Percentiles rank a stretch among this genome's conserved stretches.
Conservation (phyloP, 306 rosid genomes). For the Gynostemma pentaphyllum region DNA sequence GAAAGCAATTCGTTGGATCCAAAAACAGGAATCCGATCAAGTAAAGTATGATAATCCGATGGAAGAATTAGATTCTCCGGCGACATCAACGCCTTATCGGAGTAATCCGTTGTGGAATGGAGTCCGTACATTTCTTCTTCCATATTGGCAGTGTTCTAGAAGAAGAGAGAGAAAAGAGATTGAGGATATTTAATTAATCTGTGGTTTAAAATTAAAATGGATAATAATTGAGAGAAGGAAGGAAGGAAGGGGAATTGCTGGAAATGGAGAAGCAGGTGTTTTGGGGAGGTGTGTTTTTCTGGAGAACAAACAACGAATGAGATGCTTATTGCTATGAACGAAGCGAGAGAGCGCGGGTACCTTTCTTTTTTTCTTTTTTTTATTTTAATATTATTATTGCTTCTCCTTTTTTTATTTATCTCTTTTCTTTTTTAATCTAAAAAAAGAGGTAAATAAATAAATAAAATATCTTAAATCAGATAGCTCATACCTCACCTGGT, state of each 20-base stretch:
- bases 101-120: constrained; percentile 44
- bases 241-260: constrained; percentile 13
- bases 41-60: constrained; percentile 46
- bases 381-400: neutral
- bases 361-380: neutral
- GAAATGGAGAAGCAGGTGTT: constrained; percentile 13
- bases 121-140: constrained; percentile 83
- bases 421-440: neutral
- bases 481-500: no score
- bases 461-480: no score
- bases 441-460: no score
- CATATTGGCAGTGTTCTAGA: constrained; percentile 24
- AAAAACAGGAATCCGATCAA: constrained; percentile 51
- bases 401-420: neutral
- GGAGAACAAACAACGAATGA: constrained; percentile 7
- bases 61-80: constrained; percentile 87
- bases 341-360: neutral
- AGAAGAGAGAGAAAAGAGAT: neutral
- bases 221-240: neutral
- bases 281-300: constrained; percentile 17
- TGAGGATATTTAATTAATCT: neutral
- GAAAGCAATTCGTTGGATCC: constrained; percentile 73
- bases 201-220: neutral
- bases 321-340: constrained; percentile 11
- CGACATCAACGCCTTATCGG: constrained; percentile 55